A percentile compares a stretch with the other conserved stretches of the same genome.
These are phyloP conservation scores for Diplodia sapinea DNA, from an alignment of 2,329 filamentous ascomycete species.

Conservation along the genomic window DNA sequence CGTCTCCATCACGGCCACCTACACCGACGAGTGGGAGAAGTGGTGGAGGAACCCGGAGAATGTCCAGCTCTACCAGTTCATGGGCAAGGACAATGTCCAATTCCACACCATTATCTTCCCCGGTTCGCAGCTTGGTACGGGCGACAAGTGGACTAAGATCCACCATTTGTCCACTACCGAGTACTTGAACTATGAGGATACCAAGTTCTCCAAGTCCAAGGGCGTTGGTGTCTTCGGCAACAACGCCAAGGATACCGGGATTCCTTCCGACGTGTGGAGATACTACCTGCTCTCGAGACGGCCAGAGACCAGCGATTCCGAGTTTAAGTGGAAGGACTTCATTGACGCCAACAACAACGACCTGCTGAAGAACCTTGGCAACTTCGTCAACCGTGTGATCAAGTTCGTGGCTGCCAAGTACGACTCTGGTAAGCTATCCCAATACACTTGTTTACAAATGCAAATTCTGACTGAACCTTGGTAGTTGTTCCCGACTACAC, in stretches of 20 bases:
- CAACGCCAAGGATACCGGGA: slow-evolving; percentile 83
- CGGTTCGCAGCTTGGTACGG: slow-evolving; percentile 80
- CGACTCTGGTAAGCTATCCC: slow-evolving; percentile 60
- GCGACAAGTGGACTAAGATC: slow-evolving; percentile 86
- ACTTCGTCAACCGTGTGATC: slow-evolving; percentile 63
- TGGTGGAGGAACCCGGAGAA: slow-evolving; percentile 94
- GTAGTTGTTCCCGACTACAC: slow-evolving; percentile 70
- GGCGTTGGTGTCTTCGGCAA: slow-evolving; percentile 91
- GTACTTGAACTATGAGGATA: slow-evolving; percentile 55
- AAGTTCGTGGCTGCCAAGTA: slow-evolving; percentile 75
- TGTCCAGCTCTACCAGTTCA: slow-evolving; percentile 86
- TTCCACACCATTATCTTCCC: slow-evolving; percentile 95
- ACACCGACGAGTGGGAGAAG: slow-evolving; percentile 86
- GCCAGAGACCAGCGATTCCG: slow-evolving; percentile 83
- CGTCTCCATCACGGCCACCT: slow-evolving; percentile 90
- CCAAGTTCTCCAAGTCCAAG: slow-evolving; percentile 92
- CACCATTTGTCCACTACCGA: slow-evolving; percentile 70
- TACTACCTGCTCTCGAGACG: slow-evolving; percentile 87
- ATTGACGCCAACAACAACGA: slow-evolving; percentile 87
- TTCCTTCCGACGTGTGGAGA: slow-evolving; percentile 87
- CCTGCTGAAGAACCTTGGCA: slow-evolving; percentile 75
- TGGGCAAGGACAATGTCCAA: slow-evolving; percentile 89
- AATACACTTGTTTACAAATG: neutral
- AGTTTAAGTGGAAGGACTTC: slow-evolving; percentile 89
- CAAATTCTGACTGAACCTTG: neutral